Evolutionary conservation across 768 basidiomycete genomes (phyloP), one percentile per base, ranked within the genome.

Genomic region (Hygrophorus russula): DNA sequence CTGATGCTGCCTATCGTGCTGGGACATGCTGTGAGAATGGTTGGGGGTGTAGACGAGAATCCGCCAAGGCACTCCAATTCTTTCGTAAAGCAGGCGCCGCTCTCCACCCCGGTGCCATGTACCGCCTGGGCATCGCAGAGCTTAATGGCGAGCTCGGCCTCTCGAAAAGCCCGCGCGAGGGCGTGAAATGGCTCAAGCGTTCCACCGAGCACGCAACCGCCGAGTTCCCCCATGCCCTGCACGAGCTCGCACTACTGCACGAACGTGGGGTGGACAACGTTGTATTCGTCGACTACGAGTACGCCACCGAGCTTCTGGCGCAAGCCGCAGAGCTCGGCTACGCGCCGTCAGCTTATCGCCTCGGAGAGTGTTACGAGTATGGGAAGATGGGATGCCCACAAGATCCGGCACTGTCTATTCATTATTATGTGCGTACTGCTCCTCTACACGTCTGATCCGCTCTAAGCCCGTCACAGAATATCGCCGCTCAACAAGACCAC

Each of bases 341-440:
- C 63, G 91, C 94, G 7, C 90, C 94, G 13, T 92, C 88, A 50
- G 96, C 96, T 27, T 89, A 92, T 65, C 80, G 90, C 47, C 66
- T 98, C 45, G 96, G 96, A 18, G 94, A 98, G 64, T 97, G 93
- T 61, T 99, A 99, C 60, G 96, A 99, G 68, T 99, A 98, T 60
- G 96, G 96, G 29, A 93, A 89, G 70, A 84, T 97, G 78, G 93
- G 92, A 7, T 98, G 96, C 56, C 96, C 96, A 13, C 88, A 92
- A 58, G 96, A 99, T 59, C 78, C 93, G 1, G 96, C 96, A 20
- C 69, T 99, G 45, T 94, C 90, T 36, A 99, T 99, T 53, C 96
- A 99, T 63, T 98, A 98, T 62, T 98, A 99, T 61, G 92, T 94
- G 63, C 59, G 86, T 73, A 32, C n/a, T 44, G 15, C 46, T 41